Conservation (phyloP, 352 stramenopile genomes). For the Globisporangium spiculum region DNA sequence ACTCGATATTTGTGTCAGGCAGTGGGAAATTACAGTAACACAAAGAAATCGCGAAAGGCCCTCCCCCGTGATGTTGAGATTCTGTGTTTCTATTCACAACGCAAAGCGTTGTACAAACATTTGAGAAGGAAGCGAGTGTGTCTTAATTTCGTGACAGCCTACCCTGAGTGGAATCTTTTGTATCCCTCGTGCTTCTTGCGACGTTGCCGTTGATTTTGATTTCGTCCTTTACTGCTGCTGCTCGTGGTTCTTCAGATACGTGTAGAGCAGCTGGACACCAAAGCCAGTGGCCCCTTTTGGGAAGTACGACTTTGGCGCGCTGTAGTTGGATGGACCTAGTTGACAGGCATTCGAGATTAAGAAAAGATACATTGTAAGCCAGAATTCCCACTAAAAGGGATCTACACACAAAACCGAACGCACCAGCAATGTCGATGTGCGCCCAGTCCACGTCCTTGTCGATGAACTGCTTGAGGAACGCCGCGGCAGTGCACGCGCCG, state of each 20-base stretch:
- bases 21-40: too few relatives aligned
- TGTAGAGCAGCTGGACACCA: conserved; percentile 86
- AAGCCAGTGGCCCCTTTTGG: conserved; percentile 84
- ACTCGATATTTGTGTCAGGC: too few relatives aligned
- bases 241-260: conserved; percentile 78
- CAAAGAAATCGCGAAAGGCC: too few relatives aligned
- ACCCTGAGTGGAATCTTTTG: too few relatives aligned
- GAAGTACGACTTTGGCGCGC: conserved; percentile 78
- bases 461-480: conserved; percentile 89
- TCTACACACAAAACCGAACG: background rate
- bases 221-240: conserved; percentile 27
- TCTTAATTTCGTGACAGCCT: too few relatives aligned
- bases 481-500: conserved; percentile 79
- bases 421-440: conserved; percentile 88
- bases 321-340: conserved; percentile 76
- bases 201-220: background rate
- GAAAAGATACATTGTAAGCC: background rate
- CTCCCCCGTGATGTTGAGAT: too few relatives aligned
- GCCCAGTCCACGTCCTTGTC: conserved; percentile 85
- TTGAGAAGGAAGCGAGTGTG: background rate
- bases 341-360: background rate
- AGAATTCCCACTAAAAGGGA: background rate
- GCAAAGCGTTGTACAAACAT: background rate
- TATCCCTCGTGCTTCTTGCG: background rate
- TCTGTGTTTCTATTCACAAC: too few relatives aligned